phyloP scores from a whole-genome alignment of 441 rosid species.

The Euphorbia celastroides region DNA sequence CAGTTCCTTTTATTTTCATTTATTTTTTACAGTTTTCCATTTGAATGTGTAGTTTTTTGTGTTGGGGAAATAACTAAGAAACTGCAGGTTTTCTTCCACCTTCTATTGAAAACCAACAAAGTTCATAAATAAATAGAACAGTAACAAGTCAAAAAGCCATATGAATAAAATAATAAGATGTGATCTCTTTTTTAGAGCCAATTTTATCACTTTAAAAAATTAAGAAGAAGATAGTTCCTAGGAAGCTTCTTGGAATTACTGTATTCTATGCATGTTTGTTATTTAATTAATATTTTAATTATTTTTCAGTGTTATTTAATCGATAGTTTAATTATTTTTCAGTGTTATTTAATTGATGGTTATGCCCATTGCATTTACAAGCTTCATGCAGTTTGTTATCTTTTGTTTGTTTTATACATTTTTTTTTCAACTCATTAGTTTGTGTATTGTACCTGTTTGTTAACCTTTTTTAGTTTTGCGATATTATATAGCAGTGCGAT shows the following conservation, averaged over 20 bases:
- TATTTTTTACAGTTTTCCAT: not conserved
- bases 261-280: conserved; percentile 10
- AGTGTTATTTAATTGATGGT: no score
- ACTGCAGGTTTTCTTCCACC: conserved; percentile 12
- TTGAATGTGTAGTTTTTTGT: not conserved
- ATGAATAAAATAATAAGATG: not conserved
- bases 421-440: no score
- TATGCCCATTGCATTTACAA: no score
- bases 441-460: no score
- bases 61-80: conserved; percentile 33
- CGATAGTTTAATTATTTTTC: not conserved
- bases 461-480: no score
- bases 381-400: no score
- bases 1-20: not conserved
- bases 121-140: no score
- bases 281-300: not conserved
- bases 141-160: not conserved
- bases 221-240: not conserved
- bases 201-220: not conserved
- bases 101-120: not conserved
- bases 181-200: not conserved
- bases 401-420: no score
- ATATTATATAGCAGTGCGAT: no score
- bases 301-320: not conserved
- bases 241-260: conserved; percentile 15